Evolutionary conservation across 2,329 filamentous ascomycete genomes (phyloP).

Genomic region (Cephalotrichum gorgonifer): DNA sequence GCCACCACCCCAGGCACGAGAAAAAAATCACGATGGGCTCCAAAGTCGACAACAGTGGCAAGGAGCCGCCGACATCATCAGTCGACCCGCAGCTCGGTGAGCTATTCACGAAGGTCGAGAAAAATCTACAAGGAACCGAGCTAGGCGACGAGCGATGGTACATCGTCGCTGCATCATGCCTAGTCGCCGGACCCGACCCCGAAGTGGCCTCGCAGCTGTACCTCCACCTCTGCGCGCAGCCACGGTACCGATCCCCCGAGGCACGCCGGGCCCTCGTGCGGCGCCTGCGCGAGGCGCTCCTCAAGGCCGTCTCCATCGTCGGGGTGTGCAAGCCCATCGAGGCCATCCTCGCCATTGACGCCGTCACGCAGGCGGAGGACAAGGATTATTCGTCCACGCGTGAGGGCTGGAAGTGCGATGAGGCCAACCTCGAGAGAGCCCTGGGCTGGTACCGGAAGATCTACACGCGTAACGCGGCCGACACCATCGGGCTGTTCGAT

Average conservation of each 20-base stretch:
- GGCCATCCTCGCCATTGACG: constrained; percentile 43
- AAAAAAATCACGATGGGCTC: not conserved
- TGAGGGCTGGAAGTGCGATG: constrained; percentile 47
- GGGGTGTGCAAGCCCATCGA: constrained; percentile 55
- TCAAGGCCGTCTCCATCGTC: constrained; percentile 47
- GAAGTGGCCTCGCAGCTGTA: constrained; percentile 43
- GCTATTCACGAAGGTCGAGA: constrained; percentile 8
- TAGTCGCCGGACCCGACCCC: constrained; percentile 18
- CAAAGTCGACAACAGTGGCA: not conserved
- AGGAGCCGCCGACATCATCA: not conserved
- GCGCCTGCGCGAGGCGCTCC: constrained; percentile 43
- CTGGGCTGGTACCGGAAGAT: constrained; percentile 45
- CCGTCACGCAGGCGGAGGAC: constrained; percentile 41
- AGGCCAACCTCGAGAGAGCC: constrained; percentile 41
- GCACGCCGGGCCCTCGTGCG: constrained; percentile 36
- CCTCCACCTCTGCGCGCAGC: constrained; percentile 38
- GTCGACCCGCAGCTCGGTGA: not conserved
- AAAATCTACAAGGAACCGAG: constrained; percentile 3
- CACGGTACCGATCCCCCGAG: constrained; percentile 28
- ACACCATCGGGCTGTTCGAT: constrained; percentile 22
- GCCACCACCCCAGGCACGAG: too few species aligned
- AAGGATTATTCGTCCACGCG: constrained; percentile 44
- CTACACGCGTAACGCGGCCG: constrained; percentile 36
- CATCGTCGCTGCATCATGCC: constrained; percentile 6
- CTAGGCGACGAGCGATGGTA: constrained; percentile 9